phyloP scores from a whole-genome alignment of 73 alveolate genomes.

The Paramecium octaurelia region DNA sequence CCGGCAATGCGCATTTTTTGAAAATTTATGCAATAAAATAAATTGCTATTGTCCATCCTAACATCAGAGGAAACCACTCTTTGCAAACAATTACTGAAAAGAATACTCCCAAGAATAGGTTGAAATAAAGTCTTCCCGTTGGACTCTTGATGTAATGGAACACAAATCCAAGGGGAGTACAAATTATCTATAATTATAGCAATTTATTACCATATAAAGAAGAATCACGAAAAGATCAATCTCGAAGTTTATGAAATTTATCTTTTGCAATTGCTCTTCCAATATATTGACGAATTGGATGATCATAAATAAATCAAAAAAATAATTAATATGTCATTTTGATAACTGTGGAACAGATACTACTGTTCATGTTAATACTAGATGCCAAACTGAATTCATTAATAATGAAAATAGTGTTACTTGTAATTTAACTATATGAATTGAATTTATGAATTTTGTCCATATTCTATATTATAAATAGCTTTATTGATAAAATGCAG shows the following conservation, averaged over 20 bases:
- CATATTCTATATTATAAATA: too few relatives aligned
- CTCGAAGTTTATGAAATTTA: constrained; percentile 1
- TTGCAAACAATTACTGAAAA: background rate
- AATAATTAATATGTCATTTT: background rate
- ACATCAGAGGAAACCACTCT: background rate
- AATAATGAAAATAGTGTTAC: too few relatives aligned
- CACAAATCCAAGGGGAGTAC: constrained; percentile 35
- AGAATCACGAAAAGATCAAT: background rate
- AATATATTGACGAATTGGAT: background rate
- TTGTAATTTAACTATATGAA: too few relatives aligned
- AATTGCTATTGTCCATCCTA: background rate
- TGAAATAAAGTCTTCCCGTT: background rate
- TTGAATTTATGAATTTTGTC: too few relatives aligned
- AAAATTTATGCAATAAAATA: background rate
- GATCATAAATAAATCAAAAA: background rate
- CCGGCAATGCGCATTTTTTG: background rate
- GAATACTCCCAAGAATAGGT: background rate
- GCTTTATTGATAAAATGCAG: too few relatives aligned
- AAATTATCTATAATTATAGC: background rate
- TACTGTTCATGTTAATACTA: too few relatives aligned
- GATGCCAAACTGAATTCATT: too few relatives aligned
- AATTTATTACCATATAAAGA: background rate
- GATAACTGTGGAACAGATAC: too few relatives aligned
- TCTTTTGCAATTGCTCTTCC: background rate
- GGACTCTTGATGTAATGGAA: background rate